A percentile compares a stretch with the other conserved stretches of the same genome.
phyloP scores from a whole-genome alignment of 2,329 filamentous ascomycete genomes.

The Alternaria hordeiaustralica region DNA sequence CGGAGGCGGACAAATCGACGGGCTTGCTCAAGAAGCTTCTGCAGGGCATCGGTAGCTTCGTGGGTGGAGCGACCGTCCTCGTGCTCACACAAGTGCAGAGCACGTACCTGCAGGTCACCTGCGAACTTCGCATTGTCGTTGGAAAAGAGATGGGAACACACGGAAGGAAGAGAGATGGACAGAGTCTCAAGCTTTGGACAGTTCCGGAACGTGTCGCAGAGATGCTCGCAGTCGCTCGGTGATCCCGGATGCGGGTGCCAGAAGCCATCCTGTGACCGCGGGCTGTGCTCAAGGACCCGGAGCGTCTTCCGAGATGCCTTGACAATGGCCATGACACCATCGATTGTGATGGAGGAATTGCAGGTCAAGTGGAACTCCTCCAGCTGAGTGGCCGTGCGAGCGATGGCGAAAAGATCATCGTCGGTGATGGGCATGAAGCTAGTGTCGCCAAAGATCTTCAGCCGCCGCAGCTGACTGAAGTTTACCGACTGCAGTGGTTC shows the following conservation, averaged over 20 bases:
- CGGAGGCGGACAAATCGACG: constrained; percentile 51
- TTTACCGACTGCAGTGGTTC: constrained; percentile 56
- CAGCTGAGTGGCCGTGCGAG: constrained; percentile 58
- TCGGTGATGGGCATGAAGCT: constrained; percentile 60
- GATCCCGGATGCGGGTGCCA: constrained; percentile 58
- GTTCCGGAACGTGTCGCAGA: constrained; percentile 56
- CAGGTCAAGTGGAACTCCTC: constrained; percentile 62
- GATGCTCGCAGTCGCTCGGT: constrained; percentile 53
- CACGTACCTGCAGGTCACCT: constrained; percentile 58
- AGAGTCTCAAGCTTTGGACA: constrained; percentile 57
- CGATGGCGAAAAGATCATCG: constrained; percentile 57
- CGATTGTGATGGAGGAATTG: constrained; percentile 60
- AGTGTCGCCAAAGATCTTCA: constrained; percentile 63
- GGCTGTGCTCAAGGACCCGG: constrained; percentile 60
- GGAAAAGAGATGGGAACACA: constrained; percentile 56
- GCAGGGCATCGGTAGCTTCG: constrained; percentile 47
- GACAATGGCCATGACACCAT: constrained; percentile 60
- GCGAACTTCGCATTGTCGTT: constrained; percentile 53
- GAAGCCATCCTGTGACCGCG: constrained; percentile 60
- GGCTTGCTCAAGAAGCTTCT: constrained; percentile 50
- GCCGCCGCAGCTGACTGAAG: constrained; percentile 57
- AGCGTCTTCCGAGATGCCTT: constrained; percentile 57
- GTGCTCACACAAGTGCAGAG: constrained; percentile 55
- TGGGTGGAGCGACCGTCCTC: constrained; percentile 46
- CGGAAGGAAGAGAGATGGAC: constrained; percentile 56